Evolutionary conservation across 1,139 yeast genomes (phyloP), one percentile per base, ranked within the genome.

Genomic region (Blastobotrys raffinosifermentans): DNA sequence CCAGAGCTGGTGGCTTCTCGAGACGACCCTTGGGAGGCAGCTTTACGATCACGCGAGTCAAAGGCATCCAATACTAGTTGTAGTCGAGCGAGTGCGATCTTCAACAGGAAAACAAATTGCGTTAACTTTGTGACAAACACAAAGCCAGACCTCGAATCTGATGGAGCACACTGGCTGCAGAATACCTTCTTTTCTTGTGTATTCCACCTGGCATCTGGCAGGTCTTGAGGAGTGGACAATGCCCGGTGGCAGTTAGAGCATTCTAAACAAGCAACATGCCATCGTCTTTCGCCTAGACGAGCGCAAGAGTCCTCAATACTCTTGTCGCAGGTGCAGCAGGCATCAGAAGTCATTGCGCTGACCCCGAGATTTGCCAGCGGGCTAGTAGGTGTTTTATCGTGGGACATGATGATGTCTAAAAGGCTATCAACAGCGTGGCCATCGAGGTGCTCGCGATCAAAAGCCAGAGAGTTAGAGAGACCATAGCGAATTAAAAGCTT

Each of bases 271-370:
- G 72, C 67, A 13, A 68, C 45, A 55, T 91, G 98, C 96, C 96
- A 91, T 50, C 96, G 73, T 37, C 69, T 64, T 32, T 75, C 75
- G 4, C 72, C 73, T 47, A 67, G 73, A 39, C 72, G 72, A 10
- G 79, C 67, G 62, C 97, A 89, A 17, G 73, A 72, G 49, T 80
- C 93, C 58, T 93, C 97, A 32, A 91, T 83, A 48, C 89, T 80
- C 54, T 77, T 75, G 4, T 69, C 67, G 58, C 98, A 91, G 2
- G 60, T 56, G 16, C 66, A 63, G 61, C 99, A 91, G 8, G 77
- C 71, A 58, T 91, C 98, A 10, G 87, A 81, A 1, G 93, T 77
- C 48, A 76, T 75, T 0, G 73, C 63, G 0, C 85, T 75, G 7
- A 85, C 69, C 19, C 68, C 72, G 26, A 77, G 66, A 14, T 59